A percentile compares a stretch with the other conserved stretches of the same genome.
These are phyloP conservation scores for Beauveria sp. DNA, from an alignment of 2,329 filamentous ascomycete species.

Conservation along the genomic window DNA sequence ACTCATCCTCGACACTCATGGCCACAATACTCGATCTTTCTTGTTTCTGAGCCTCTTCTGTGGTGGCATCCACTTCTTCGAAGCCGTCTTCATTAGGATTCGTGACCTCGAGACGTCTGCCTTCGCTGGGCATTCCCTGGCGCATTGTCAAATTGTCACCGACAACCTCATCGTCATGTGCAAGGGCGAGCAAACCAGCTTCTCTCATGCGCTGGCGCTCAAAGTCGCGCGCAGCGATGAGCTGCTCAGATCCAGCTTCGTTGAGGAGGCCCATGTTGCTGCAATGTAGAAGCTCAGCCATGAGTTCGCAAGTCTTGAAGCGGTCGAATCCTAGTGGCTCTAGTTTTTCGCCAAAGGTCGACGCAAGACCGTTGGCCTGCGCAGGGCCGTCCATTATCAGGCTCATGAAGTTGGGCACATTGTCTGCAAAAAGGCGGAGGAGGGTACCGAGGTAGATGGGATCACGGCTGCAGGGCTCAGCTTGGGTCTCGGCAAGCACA, in stretches of 20 bases:
- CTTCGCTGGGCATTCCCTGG: constrained; percentile 47
- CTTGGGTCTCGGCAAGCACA: constrained; percentile 70
- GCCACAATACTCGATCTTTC: not conserved
- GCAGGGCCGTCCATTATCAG: constrained; percentile 74
- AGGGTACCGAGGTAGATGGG: constrained; percentile 93
- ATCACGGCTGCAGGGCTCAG: constrained; percentile 74
- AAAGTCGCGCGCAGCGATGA: constrained; percentile 70
- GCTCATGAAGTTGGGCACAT: constrained; percentile 90
- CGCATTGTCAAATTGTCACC: constrained; percentile 57
- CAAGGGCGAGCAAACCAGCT: constrained; percentile 60
- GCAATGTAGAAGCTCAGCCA: constrained; percentile 95
- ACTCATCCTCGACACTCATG: constrained; percentile 58
- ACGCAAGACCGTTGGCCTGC: constrained; percentile 67
- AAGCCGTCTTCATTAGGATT: constrained; percentile 87
- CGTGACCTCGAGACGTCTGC: constrained; percentile 66
- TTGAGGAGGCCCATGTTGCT: constrained; percentile 98
- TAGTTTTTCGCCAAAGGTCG: constrained; percentile 84
- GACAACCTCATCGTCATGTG: constrained; percentile 31
- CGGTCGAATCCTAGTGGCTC: constrained; percentile 94
- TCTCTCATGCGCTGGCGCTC: constrained; percentile 73
- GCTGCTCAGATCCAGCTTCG: constrained; percentile 79
- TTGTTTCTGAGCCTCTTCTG: constrained; percentile 48
- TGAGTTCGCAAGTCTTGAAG: constrained; percentile 97
- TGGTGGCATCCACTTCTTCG: constrained; percentile 70
- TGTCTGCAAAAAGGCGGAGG: constrained; percentile 78